Base-by-base conservation (phyloP, 2,329 filamentous ascomycete genomes). In the Trichoderma sp. region DNA sequence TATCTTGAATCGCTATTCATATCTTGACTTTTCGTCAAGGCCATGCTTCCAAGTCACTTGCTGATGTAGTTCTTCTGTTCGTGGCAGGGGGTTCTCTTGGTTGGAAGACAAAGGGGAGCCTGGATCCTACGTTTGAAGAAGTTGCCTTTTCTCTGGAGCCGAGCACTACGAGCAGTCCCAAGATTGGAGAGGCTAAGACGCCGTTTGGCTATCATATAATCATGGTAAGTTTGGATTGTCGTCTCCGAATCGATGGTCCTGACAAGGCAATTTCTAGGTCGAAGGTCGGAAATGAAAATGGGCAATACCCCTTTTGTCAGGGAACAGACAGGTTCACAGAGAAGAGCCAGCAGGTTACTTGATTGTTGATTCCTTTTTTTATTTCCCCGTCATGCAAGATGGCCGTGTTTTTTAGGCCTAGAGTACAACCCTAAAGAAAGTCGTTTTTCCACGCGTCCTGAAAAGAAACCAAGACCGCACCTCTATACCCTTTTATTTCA, bases 161-260 rank as follows among this genome's bases (percentile, higher is more conserved):
- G 1, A 91, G 88, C 72, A 88, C 87, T 9, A 88, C 86, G 14
- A 80, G 75, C 14, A 87, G 78, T 66, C 88, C 90, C 1, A 88
- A 87, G 72, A 83, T 85, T 72, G 90, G 81, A 1, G 88, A 92
- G 78, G 88, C 83, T 24, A 92, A 91, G 81, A 93, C 90, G 1
- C 82, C 80, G 1, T 89, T 90, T 77, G 91, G 90, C 0, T 93
- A 93, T 79, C 90, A 93, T 75, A 87, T 93, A 68, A 86, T 93
- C 69, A 92, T 93, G 87, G 90, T 93, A 67, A 62, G 77, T 71
- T 48, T 48, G 17, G 7, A 0, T 7, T 7, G n/a, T 9, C 45
- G n/a, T 43, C 19, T 19, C 2, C 6, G 54, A 15, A 48, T 45
- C 5, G 24, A 24, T 19, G 12, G 5, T 39, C 12, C 34, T 52